Conservation (phyloP, 306 rosid species). For the Abrus pulchellus region DNA sequence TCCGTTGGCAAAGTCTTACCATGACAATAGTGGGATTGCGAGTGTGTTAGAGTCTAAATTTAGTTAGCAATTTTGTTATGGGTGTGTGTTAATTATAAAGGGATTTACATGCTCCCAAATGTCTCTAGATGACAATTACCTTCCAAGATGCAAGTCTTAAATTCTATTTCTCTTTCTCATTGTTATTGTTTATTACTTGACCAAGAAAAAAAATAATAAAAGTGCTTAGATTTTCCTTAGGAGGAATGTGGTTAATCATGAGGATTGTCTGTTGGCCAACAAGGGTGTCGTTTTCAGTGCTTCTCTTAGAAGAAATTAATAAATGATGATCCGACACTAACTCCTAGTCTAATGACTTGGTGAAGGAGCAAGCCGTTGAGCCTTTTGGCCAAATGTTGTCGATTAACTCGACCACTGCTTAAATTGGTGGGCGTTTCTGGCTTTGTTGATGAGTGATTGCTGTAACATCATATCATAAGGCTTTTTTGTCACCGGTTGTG, state of each 20-base stretch:
- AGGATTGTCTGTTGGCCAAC: conserved; percentile 13
- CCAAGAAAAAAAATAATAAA: no score
- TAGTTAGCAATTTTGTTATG: no score
- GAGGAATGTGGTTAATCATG: conserved; percentile 15
- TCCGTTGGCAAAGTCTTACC: no score
- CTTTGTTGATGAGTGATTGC: not conserved
- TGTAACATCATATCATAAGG: not conserved
- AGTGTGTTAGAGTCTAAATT: no score
- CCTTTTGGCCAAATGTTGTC: not conserved
- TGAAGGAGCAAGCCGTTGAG: not conserved
- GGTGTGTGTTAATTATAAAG: no score
- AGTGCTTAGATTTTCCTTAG: not conserved
- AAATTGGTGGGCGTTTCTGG: not conserved
- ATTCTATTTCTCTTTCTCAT: not conserved
- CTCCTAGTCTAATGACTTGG: not conserved
- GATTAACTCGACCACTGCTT: not conserved
- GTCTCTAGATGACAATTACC: conserved; percentile 9
- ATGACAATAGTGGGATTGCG: no score
- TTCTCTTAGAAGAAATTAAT: not conserved
- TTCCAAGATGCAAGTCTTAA: not conserved
- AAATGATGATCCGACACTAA: not conserved
- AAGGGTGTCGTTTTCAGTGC: conserved; percentile 13
- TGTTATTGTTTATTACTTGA: not conserved
- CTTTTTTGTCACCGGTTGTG: not conserved
- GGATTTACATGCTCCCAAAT: not conserved